These are phyloP conservation scores for Parathielavia hyrcaniae DNA, from an alignment of 495 filamentous ascomycete genomes.

Conservation along the genomic window DNA sequence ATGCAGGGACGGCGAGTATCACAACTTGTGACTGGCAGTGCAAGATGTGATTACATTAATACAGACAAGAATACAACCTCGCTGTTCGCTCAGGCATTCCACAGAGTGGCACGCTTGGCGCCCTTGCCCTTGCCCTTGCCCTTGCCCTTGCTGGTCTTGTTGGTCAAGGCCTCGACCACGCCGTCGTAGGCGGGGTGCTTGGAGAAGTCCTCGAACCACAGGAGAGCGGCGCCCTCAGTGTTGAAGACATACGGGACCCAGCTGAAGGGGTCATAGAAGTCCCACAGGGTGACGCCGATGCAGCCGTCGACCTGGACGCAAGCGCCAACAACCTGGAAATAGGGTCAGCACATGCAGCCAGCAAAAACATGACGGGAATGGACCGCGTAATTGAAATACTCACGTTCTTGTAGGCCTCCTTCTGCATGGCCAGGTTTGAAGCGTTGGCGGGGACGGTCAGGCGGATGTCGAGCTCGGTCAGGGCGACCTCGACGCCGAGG, in stretches of 20 bases:
- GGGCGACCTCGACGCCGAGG: slow-evolving; percentile 54
- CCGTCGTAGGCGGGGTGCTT: slow-evolving; percentile 53
- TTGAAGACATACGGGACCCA: slow-evolving; percentile 55
- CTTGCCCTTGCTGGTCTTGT: slow-evolving; percentile 29
- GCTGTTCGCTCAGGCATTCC: neutral
- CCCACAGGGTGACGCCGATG: slow-evolving; percentile 67
- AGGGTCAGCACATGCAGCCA: slow-evolving; percentile 14
- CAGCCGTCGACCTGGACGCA: slow-evolving; percentile 55
- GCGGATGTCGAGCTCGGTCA: slow-evolving; percentile 58
- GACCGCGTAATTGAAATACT: neutral
- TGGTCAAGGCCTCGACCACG: slow-evolving; percentile 29
- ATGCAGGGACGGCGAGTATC: too few relatives aligned
- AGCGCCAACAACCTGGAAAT: slow-evolving; percentile 39
- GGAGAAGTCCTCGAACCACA: slow-evolving; percentile 47
- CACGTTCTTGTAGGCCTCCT: slow-evolving; percentile 47
- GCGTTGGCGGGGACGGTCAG: slow-evolving; percentile 40
- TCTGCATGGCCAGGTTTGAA: slow-evolving; percentile 50
- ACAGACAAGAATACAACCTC: neutral
- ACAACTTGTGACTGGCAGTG: too few relatives aligned
- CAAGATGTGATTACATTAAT: neutral
- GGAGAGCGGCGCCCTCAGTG: slow-evolving; percentile 47
- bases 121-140: slow-evolving; percentile 2
- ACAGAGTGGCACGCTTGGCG: neutral
- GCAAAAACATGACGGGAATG: neutral
- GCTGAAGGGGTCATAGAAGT: slow-evolving; percentile 47